Percentiles rank a stretch among this genome's conserved stretches.
phyloP scores from a whole-genome alignment of 306 rosid species.

The Vachellia pachyceras region DNA sequence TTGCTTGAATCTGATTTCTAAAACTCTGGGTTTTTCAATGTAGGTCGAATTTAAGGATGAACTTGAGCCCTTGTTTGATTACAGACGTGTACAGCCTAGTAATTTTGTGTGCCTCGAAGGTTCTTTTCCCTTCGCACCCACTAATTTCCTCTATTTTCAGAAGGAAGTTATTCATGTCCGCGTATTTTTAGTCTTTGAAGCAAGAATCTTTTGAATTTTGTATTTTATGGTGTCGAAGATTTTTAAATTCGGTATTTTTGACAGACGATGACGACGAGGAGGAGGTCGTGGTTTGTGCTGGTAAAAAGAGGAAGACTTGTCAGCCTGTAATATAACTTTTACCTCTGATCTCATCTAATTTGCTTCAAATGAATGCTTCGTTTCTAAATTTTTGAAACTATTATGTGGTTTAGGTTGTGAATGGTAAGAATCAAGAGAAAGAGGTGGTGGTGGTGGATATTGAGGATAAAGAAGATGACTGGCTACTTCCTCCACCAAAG shows the following conservation, averaged over 20 bases:
- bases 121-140: conserved; percentile 35
- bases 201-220: not conserved
- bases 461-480: conserved; percentile 78
- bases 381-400: conserved; percentile 26
- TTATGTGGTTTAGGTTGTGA: conserved; percentile 50
- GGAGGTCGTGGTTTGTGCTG: conserved; percentile 32
- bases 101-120: conserved; percentile 56
- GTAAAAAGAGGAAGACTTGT: conserved; percentile 54
- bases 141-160: not conserved
- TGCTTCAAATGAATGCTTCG: not conserved
- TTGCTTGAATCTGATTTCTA: not conserved
- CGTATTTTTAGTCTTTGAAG: not conserved
- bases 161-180: too few species aligned
- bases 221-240: not conserved
- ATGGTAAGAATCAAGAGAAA: conserved; percentile 37
- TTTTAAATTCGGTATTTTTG: not conserved
- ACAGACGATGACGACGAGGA: conserved; percentile 73
- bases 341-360: not conserved
- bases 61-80: conserved; percentile 86
- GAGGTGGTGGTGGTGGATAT: conserved; percentile 42
- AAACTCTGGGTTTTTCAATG: not conserved
- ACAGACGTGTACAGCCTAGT: conserved; percentile 78
- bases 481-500: conserved; percentile 92
- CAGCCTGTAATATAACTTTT: conserved; percentile 32
- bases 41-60: conserved; percentile 39